Evolutionary conservation across 768 basidiomycete species (phyloP), one percentile per base, ranked within the genome.

Genomic region (Lactarius quietus): DNA sequence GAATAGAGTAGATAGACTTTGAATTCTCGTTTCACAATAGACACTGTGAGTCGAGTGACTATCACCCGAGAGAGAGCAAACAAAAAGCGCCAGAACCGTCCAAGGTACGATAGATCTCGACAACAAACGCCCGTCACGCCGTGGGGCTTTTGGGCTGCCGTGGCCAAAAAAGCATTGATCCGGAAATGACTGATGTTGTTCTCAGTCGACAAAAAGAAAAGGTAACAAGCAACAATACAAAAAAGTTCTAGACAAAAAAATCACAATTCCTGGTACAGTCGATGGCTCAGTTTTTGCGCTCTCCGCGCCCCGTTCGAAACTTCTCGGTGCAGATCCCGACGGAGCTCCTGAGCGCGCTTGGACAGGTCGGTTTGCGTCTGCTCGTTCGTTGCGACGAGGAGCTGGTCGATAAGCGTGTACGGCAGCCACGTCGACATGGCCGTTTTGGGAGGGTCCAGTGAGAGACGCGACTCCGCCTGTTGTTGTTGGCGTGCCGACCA

Each of bases 321-420:
- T 64, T 89, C 85, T 45, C 78, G 78, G 65, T 84, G 82, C 64
- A 93, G 75, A 66, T 83, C 81, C 36, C 79, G 74, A 55, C 86
- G 78, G 35, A 80, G 76, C 8, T 56, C 65, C 54, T 73, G 74
- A 29, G 76, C 76, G 51, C 79, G 79, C 15, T 81, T 63, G 26
- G 84, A 82, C 58, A 84, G 73, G 41, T 80, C 79, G 17, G 57
- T 43, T 51, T 62, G 65, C 39, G 80, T 78, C 70, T 84, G 81
- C 9, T 81, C 76, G 64, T 82, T 81, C 12, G 87, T 84, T 17
- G 87, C 86, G 28, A 81, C 80, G 33, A 94, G 80, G 39, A 94
- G 88, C 75, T 92, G 88, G 75, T 95, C 93, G 68, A 95, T 83
- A 61, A 94, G 81, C 57, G 86, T 84, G 72, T 94, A 94, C 17